Conservation (phyloP, 192 early-diverging fungal species). For the Kickxella alabastrina region DNA sequence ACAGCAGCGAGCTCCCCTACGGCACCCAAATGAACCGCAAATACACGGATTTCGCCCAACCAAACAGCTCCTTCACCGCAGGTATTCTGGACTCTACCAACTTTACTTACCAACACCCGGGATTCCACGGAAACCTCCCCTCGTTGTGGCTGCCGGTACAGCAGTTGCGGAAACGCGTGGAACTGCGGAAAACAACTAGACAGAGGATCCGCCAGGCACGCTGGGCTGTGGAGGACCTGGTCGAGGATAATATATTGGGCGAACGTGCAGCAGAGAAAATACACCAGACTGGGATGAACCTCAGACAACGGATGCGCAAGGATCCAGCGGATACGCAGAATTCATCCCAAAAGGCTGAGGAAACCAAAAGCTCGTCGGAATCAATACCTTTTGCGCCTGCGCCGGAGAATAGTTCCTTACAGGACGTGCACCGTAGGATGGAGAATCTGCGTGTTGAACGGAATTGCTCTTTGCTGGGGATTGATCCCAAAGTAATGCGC, state of each 20-base stretch:
- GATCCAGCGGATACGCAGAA: too few relatives aligned
- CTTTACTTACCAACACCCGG: slow-evolving; percentile 39
- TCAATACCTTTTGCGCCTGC: neutral
- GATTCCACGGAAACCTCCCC: slow-evolving; percentile 37
- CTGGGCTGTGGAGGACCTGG: slow-evolving; percentile 2
- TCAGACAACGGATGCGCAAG: slow-evolving; percentile 1
- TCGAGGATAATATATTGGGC: slow-evolving; percentile 38
- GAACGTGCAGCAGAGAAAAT: slow-evolving; percentile 11
- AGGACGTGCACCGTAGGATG: slow-evolving; percentile 16
- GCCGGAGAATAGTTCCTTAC: neutral
- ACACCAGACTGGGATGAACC: slow-evolving; percentile 6
- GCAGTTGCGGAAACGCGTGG: slow-evolving; percentile 17
- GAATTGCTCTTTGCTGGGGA: slow-evolving; percentile 21
- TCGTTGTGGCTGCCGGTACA: slow-evolving; percentile 43
- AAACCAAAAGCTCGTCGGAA: too few relatives aligned
- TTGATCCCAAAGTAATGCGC: slow-evolving; percentile 22
- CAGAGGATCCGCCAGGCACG: slow-evolving; percentile 15
- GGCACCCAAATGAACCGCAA: slow-evolving; percentile 33
- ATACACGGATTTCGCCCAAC: slow-evolving; percentile 39
- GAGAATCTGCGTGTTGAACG: slow-evolving; percentile 25
- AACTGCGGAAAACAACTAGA: slow-evolving; percentile 4
- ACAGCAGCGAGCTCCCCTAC: slow-evolving; percentile 25
- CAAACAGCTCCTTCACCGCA: slow-evolving; percentile 24
- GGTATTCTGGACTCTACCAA: slow-evolving; percentile 39
- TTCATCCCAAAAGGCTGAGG: too few relatives aligned